Evolutionary conservation across 1,284 basidiomycete genomes (phyloP).

Genomic region (Ganoderma leucocontextum): DNA sequence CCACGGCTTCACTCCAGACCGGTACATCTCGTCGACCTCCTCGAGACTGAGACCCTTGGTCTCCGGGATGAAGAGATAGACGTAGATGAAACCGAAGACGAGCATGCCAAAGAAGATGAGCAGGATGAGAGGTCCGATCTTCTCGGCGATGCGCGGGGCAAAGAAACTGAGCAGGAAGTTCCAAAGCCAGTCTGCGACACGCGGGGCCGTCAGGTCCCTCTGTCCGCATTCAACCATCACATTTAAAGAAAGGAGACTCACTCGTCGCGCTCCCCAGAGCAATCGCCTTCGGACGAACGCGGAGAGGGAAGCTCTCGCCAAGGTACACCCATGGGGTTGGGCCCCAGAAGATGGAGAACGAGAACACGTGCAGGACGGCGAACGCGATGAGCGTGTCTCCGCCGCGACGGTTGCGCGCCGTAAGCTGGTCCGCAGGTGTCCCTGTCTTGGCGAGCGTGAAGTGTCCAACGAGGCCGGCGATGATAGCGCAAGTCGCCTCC

Average conservation of each 20-base stretch:
- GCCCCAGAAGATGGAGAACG: slow-evolving; percentile 79
- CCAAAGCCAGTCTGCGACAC: slow-evolving; percentile 65
- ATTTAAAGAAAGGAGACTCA: slow-evolving; percentile 37
- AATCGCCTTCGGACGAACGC: slow-evolving; percentile 79
- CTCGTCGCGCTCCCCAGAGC: slow-evolving; percentile 72
- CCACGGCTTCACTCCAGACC: slow-evolving; percentile 72
- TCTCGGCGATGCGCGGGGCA: slow-evolving; percentile 67
- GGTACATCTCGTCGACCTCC: slow-evolving; percentile 82
- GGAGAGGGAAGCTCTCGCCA: slow-evolving; percentile 74
- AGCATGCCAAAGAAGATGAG: slow-evolving; percentile 82
- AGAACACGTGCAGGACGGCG: slow-evolving; percentile 79
- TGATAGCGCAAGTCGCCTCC: slow-evolving; percentile 70
- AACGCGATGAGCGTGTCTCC: slow-evolving; percentile 77
- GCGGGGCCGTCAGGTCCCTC: background rate
- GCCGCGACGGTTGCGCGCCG: slow-evolving; percentile 62
- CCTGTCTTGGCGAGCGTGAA: slow-evolving; percentile 65
- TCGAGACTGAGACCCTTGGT: slow-evolving; percentile 79
- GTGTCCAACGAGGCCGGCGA: slow-evolving; percentile 79
- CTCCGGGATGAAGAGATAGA: slow-evolving; percentile 80
- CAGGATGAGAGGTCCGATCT: slow-evolving; percentile 80
- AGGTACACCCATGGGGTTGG: slow-evolving; percentile 67
- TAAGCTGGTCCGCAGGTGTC: slow-evolving; percentile 56
- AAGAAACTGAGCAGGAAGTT: slow-evolving; percentile 82
- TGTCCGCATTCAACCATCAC: no score
- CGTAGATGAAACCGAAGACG: slow-evolving; percentile 71